Conservation (phyloP, 495 filamentous ascomycete genomes). For the Cenococcum geophilum region DNA sequence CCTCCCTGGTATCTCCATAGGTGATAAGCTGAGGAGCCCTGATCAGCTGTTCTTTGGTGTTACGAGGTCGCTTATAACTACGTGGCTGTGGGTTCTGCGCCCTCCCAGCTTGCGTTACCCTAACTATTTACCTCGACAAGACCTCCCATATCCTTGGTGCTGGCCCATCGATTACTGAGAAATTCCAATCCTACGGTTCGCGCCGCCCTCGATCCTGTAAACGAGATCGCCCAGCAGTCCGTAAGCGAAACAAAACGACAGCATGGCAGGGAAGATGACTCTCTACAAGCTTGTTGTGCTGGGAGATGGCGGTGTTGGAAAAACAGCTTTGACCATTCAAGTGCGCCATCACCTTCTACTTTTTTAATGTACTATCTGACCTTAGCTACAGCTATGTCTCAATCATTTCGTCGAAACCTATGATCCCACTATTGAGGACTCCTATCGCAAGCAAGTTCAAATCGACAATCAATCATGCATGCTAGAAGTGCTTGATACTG, state of each 20-base stretch:
- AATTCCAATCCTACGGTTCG: neutral
- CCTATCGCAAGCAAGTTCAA: constrained; percentile 96
- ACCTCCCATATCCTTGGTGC: constrained; percentile 4
- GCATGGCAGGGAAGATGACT: constrained; percentile 81
- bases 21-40: constrained; percentile 18
- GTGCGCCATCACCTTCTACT: constrained; percentile 44
- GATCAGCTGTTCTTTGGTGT: constrained; percentile 18
- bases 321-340: constrained; percentile 97
- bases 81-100: constrained; percentile 12
- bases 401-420: constrained; percentile 85
- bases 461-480: constrained; percentile 96
- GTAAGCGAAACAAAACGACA: constrained; percentile 9
- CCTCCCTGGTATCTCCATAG: neutral
- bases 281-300: constrained; percentile 98
- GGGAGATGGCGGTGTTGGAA: constrained; percentile 87
- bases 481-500: constrained; percentile 97
- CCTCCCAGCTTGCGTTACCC: constrained; percentile 1
- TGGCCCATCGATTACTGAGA: neutral
- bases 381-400: constrained; percentile 53
- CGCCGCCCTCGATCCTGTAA: neutral
- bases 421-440: constrained; percentile 95
- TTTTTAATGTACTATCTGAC: neutral
- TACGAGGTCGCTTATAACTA: constrained; percentile 7
- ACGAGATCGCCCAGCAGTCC: neutral
- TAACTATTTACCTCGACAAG: neutral